Percentiles rank a stretch among this genome's conserved stretches.
These are phyloP conservation scores for Trichosporon ovoides DNA, from an alignment of 1,284 basidiomycete species.

Conservation along the genomic window DNA sequence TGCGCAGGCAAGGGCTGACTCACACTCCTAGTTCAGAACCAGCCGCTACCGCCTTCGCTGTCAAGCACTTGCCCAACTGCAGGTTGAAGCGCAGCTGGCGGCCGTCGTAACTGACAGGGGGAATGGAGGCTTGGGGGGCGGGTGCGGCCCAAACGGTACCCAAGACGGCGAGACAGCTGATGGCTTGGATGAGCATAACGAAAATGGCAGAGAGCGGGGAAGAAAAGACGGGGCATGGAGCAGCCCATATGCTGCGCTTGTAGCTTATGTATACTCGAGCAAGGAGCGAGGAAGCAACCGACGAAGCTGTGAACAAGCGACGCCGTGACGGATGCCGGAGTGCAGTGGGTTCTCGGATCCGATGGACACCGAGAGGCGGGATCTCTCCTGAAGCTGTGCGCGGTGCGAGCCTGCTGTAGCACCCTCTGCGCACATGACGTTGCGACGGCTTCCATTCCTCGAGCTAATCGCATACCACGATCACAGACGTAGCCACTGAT, in stretches of 20 bases:
- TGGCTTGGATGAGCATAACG: background rate
- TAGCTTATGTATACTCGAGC: background rate
- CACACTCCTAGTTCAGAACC: background rate
- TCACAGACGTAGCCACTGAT: too few relatives aligned
- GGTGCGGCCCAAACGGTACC: background rate
- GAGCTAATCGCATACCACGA: too few relatives aligned
- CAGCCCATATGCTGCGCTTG: background rate
- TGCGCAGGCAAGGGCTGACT: background rate
- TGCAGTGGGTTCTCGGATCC: background rate
- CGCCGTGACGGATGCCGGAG: too few relatives aligned
- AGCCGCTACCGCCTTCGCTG: background rate
- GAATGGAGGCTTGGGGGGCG: background rate
- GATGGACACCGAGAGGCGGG: background rate
- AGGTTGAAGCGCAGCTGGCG: slow-evolving; percentile 2
- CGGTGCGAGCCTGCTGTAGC: background rate
- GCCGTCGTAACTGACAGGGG: slow-evolving; percentile 1
- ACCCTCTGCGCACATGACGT: background rate
- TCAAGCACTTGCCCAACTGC: background rate
- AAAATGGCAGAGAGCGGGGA: background rate
- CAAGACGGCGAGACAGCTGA: background rate
- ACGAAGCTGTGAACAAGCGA: too few relatives aligned
- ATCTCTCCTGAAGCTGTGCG: background rate
- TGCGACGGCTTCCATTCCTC: too few relatives aligned
- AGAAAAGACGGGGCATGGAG: background rate
- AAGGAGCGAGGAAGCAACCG: background rate